These are phyloP conservation scores for Lentinus brumalis DNA, from an alignment of 768 basidiomycete genomes.

Conservation along the genomic window DNA sequence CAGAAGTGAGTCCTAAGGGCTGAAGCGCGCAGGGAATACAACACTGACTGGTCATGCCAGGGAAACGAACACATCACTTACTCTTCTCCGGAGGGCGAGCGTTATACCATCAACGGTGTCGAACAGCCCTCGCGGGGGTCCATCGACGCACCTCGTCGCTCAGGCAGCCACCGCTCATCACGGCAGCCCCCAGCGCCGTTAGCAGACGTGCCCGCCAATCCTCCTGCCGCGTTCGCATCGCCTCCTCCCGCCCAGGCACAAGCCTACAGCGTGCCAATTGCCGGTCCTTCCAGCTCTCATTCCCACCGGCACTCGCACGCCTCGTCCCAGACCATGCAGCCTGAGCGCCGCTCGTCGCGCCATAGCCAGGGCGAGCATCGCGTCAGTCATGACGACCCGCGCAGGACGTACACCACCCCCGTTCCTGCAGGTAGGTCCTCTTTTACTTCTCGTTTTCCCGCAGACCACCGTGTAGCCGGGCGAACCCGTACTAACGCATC, in stretches of 20 bases:
- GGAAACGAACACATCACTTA: slow-evolving; percentile 76
- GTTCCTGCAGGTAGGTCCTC: slow-evolving; percentile 1
- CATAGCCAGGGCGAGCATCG: slow-evolving; percentile 4
- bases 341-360: slow-evolving; percentile 1
- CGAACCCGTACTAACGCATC: background rate
- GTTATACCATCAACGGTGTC: slow-evolving; percentile 69
- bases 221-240: background rate
- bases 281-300: background rate
- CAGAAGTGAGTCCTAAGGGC: slow-evolving; percentile 51
- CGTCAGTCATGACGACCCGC: slow-evolving; percentile 6
- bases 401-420: slow-evolving; percentile 6
- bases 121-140: slow-evolving; percentile 34
- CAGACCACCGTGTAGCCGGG: background rate
- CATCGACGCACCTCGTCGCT: slow-evolving; percentile 9
- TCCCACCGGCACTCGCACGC: background rate
- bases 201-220: slow-evolving; percentile 9
- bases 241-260: background rate
- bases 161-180: background rate
- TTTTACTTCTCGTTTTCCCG: background rate
- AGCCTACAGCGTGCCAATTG: slow-evolving; percentile 11
- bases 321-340: background rate
- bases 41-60: slow-evolving; percentile 38
- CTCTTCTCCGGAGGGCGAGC: slow-evolving; percentile 66
- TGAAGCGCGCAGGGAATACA: background rate
- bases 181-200: slow-evolving; percentile 10